These are phyloP conservation scores for Cryptococcus sp. DNA, from an alignment of 1,284 basidiomycete species.

Conservation along the genomic window DNA sequence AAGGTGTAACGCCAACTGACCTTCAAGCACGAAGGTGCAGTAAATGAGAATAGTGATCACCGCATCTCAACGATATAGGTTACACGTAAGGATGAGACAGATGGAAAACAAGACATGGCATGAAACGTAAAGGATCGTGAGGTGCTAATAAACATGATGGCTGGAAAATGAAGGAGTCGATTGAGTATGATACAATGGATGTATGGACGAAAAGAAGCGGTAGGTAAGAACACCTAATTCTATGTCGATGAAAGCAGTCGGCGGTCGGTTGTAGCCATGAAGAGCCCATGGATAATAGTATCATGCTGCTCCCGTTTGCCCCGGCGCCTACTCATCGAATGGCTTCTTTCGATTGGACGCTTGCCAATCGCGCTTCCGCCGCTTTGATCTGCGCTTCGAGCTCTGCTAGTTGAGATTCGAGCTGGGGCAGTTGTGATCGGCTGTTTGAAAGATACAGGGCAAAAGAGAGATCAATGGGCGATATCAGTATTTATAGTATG, in stretches of 20 bases:
- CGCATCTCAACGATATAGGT: too few species aligned
- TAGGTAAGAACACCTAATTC: too few species aligned
- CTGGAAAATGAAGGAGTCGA: too few species aligned
- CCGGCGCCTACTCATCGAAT: neutral
- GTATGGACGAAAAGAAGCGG: too few species aligned
- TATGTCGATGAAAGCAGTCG: too few species aligned
- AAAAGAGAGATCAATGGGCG: neutral
- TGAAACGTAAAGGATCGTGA: neutral
- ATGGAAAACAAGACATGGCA: neutral
- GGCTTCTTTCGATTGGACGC: neutral
- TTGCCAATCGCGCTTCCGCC: slow-evolving; percentile 42
- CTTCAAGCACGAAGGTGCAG: too few species aligned
- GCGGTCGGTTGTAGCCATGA: too few species aligned
- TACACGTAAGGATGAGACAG: neutral
- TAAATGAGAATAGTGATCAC: too few species aligned
- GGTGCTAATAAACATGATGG: neutral
- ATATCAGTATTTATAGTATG: neutral
- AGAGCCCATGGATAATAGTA: too few species aligned
- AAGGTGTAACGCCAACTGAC: too few species aligned
- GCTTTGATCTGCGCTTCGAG: slow-evolving; percentile 49
- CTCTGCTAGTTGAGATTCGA: slow-evolving; percentile 44
- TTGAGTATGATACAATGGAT: too few species aligned
- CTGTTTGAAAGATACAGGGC: slow-evolving; percentile 15
- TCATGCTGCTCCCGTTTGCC: neutral
- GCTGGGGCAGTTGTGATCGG: slow-evolving; percentile 41